Evolutionary conservation across 2,329 filamentous ascomycete genomes (phyloP), one percentile per base, ranked within the genome.

Genomic region (Xylaria sp.): DNA sequence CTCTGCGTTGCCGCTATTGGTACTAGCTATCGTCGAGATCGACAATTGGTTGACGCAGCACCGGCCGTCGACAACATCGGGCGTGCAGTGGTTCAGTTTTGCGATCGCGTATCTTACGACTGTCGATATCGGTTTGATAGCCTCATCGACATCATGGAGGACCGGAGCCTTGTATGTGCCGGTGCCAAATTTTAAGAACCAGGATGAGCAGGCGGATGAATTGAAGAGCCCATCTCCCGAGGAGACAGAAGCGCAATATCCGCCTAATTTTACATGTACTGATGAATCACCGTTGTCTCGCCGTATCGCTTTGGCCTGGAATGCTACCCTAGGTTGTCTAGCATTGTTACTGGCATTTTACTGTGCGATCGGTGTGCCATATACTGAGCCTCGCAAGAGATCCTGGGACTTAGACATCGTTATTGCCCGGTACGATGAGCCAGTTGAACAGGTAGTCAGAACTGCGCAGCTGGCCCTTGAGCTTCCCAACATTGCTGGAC

Each of bases 391-490:
- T 2, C 31, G n/a, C 28, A 60, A 33, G 17, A 58, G 53, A 15
- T 62, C 61, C 11, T 64, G 64, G 61, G 66, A 68, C 56, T 45
- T 68, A 1, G 66, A 68, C 35, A 66, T 68, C 43, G 66, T 68
- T 21, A 57, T 68, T 40, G 66, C 66, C n/a, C 60, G 66, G 61
- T 68, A 68, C 37, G 61, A 68, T 46, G 66, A 68, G 57, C 64
- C 66, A 12, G 17, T 68, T 19, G 66, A 68, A 28, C 64, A 66
- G 50, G 61, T 68, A 31, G 17, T 68, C 19, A 38, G 38, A 21
- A 68, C 66, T 28, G 57, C 51, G 28, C 57, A 64, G 42, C 52
- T 68, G 2, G 61, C 51, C 23, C 57, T 66, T 2, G 64, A 64
- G 1, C 55, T 66, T 28, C 61, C 66, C 4, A 64, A 56, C 33